These are phyloP conservation scores for Carex parvula DNA, from an alignment of 176 grass and related monocot genomes.

Conservation along the genomic window DNA sequence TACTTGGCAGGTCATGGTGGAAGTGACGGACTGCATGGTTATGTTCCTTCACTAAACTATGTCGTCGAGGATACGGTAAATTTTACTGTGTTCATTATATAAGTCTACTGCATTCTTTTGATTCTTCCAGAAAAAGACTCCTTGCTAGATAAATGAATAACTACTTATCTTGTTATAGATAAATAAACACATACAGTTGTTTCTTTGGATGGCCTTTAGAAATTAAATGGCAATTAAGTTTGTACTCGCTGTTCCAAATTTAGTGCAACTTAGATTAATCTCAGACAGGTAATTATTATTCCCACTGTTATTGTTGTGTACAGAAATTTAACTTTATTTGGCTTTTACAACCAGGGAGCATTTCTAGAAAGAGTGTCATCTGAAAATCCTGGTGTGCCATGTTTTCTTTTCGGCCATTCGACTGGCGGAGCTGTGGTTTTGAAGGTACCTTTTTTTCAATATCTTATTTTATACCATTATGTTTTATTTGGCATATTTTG, in stretches of 20 bases:
- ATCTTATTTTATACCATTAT: neutral
- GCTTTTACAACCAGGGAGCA: constrained; percentile 42
- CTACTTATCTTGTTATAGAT: neutral
- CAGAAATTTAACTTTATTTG: neutral
- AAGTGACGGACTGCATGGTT: constrained; percentile 95
- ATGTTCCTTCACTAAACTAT: constrained; percentile 91
- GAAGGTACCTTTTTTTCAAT: constrained; percentile 46
- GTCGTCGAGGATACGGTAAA: constrained; percentile 85
- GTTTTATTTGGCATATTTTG: neutral
- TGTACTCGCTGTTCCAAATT: neutral
- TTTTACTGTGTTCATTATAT: constrained; percentile 11
- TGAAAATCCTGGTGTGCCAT: constrained; percentile 65
- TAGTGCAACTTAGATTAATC: neutral
- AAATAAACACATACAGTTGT: neutral
- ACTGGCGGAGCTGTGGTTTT: constrained; percentile 92
- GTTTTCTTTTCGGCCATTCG: constrained; percentile 96
- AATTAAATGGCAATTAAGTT: neutral
- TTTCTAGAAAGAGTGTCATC: constrained; percentile 72
- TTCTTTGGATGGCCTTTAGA: neutral
- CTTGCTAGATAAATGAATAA: neutral
- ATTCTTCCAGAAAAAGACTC: neutral
- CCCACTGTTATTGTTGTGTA: neutral
- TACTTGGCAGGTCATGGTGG: constrained; percentile 83
- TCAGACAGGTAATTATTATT: neutral
- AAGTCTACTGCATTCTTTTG: constrained; percentile 7